Conservation (phyloP, 257 asterid genomes). For the Capsicum rhomboideum region DNA sequence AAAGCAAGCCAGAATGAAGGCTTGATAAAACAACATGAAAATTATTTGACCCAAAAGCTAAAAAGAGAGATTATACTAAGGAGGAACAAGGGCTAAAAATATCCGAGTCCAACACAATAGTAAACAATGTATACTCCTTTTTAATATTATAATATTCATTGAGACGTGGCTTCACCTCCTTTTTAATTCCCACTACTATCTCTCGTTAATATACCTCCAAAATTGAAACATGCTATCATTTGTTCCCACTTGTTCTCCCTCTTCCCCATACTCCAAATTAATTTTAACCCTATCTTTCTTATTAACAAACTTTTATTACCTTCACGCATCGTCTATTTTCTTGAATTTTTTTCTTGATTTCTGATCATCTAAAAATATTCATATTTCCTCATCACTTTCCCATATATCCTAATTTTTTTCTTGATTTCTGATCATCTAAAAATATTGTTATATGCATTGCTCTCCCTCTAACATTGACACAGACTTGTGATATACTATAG, state of each 20-base stretch:
- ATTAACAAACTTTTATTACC: neutral
- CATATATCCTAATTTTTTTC: too few species aligned
- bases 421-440: too few species aligned
- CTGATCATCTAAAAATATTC: too few species aligned
- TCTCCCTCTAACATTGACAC: too few species aligned
- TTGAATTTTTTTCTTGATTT: too few species aligned
- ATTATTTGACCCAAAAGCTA: neutral
- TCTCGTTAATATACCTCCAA: neutral
- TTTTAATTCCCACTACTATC: neutral
- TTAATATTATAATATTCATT: neutral
- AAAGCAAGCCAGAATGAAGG: neutral
- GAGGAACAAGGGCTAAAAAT: conserved; percentile 4
- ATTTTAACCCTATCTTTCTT: neutral
- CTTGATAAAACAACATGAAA: neutral
- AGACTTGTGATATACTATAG: too few species aligned
- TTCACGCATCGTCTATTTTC: neutral
- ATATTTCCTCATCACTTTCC: too few species aligned
- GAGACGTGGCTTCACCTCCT: neutral
- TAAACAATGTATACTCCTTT: neutral
- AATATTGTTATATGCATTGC: too few species aligned
- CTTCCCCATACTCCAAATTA: neutral
- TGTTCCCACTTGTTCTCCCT: neutral
- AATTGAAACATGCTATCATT: neutral
- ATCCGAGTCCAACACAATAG: conserved; percentile 5
- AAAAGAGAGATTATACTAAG: neutral